A percentile compares a stretch with the other conserved stretches of the same genome.
Evolutionary conservation across 2,329 filamentous ascomycete species (phyloP).

Genomic region (Monilinia vaccinii-corymbosi): DNA sequence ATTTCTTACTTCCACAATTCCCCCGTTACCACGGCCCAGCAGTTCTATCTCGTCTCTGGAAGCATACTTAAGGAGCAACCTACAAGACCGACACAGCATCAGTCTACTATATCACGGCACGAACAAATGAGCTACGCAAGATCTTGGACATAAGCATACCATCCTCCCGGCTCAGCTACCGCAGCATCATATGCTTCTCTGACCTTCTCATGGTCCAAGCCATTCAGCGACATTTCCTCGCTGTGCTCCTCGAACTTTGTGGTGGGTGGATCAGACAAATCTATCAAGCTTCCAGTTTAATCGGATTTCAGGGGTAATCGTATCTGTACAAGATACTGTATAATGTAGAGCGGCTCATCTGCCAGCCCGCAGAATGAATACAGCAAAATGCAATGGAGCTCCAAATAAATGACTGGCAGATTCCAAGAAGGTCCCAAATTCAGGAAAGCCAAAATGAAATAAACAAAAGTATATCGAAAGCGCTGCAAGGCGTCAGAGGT

Average conservation of each 20-base stretch:
- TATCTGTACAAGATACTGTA: conserved; percentile 24
- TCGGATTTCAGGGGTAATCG: conserved; percentile 25
- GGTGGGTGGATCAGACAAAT: conserved; percentile 2
- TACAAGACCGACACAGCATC: conserved; percentile 32
- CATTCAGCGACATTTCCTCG: conserved; percentile 82
- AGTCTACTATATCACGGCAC: conserved; percentile 10
- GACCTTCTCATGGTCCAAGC: conserved; percentile 72
- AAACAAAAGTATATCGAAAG: neutral
- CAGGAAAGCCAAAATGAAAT: neutral
- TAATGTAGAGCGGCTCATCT: conserved; percentile 20
- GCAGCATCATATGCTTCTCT: conserved; percentile 78
- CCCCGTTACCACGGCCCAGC: conserved; percentile 66
- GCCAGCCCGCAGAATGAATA: conserved; percentile 15
- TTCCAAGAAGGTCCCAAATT: neutral
- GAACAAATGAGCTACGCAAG: neutral
- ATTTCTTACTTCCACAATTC: conserved; percentile 74
- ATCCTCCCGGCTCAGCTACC: conserved; percentile 79
- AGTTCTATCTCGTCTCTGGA: conserved; percentile 82
- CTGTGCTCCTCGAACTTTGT: conserved; percentile 5
- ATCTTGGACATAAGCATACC: conserved; percentile 43
- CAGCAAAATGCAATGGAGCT: neutral
- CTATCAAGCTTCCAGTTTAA: conserved; percentile 5
- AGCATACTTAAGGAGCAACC: conserved; percentile 90
- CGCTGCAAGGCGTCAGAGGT: neutral
- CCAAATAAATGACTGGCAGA: neutral